Conservation (phyloP, 2,329 filamentous ascomycete species). For the Microdochium nivale region DNA sequence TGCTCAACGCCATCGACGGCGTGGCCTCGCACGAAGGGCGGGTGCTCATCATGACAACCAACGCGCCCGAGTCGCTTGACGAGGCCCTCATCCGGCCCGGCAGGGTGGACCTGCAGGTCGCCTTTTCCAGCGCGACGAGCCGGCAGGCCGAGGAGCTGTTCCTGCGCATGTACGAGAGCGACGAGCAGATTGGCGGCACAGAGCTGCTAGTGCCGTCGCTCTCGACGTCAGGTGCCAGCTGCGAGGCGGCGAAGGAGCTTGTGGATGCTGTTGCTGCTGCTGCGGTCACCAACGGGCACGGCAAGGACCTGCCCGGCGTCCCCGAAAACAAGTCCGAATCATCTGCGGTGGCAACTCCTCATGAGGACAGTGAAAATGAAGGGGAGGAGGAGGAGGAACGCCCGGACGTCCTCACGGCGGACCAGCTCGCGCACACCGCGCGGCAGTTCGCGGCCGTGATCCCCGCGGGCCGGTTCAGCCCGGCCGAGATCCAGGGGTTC, state of each 20-base stretch:
- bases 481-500: constrained; percentile 59
- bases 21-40: constrained; percentile 72
- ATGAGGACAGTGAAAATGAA: background rate
- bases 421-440: constrained; percentile 34
- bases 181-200: constrained; percentile 13
- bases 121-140: constrained; percentile 49
- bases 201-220: background rate
- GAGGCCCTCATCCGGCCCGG: constrained; percentile 66
- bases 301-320: background rate
- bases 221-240: too few relatives aligned
- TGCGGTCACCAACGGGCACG: background rate
- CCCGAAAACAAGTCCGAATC: too few relatives aligned
- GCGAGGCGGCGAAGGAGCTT: too few relatives aligned
- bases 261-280: too few relatives aligned
- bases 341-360: too few relatives aligned
- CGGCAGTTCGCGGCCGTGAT: constrained; percentile 41
- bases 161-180: constrained; percentile 49
- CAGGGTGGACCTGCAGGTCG: constrained; percentile 61
- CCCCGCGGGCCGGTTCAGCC: constrained; percentile 24
- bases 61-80: constrained; percentile 65
- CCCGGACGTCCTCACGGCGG: background rate
- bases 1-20: constrained; percentile 79
- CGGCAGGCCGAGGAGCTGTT: constrained; percentile 50
- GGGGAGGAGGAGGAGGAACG: background rate
- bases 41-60: constrained; percentile 77